A percentile compares a stretch with the other conserved stretches of the same genome.
Evolutionary conservation across 2,329 filamentous ascomycete species (phyloP).

Genomic region (Mycogone perniciosa): DNA sequence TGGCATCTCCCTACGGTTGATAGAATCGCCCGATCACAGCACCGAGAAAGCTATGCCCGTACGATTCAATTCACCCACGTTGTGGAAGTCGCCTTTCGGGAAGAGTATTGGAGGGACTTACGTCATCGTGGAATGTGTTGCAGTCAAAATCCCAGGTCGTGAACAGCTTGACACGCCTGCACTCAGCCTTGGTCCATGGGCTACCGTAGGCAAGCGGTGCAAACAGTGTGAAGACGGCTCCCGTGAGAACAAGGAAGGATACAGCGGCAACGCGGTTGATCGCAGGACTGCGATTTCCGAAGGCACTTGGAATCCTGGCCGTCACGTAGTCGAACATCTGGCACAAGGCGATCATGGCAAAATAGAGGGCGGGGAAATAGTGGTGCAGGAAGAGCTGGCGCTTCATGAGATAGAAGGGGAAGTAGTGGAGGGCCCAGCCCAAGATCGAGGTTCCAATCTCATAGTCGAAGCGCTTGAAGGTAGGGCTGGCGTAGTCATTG

Average conservation of each 20-base stretch:
- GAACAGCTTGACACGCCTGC: slow-evolving; percentile 81
- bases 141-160: slow-evolving; percentile 96
- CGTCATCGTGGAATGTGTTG: slow-evolving; percentile 80
- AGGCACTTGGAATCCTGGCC: slow-evolving; percentile 62
- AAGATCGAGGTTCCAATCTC: slow-evolving; percentile 86
- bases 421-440: slow-evolving; percentile 97
- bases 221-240: slow-evolving; percentile 76
- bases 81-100: slow-evolving; percentile 30
- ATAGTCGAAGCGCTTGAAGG: slow-evolving; percentile 96
- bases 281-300: slow-evolving; percentile 58
- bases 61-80: slow-evolving; percentile 12
- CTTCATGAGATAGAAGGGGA: slow-evolving; percentile 97
- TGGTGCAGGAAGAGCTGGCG: slow-evolving; percentile 97
- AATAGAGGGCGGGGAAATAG: slow-evolving; percentile 96
- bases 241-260: slow-evolving; percentile 65
- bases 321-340: slow-evolving; percentile 84
- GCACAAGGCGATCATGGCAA: slow-evolving; percentile 81
- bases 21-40: slow-evolving; percentile 7
- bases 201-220: slow-evolving; percentile 90
- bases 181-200: slow-evolving; percentile 84
- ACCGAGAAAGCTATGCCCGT: slow-evolving; percentile 7
- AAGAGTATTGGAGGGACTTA: slow-evolving; percentile 51
- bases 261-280: slow-evolving; percentile 71
- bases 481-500: slow-evolving; percentile 73
- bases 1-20: background rate